phyloP scores from a whole-genome alignment of 2,329 filamentous ascomycete genomes.

The Apiospora koreana region DNA sequence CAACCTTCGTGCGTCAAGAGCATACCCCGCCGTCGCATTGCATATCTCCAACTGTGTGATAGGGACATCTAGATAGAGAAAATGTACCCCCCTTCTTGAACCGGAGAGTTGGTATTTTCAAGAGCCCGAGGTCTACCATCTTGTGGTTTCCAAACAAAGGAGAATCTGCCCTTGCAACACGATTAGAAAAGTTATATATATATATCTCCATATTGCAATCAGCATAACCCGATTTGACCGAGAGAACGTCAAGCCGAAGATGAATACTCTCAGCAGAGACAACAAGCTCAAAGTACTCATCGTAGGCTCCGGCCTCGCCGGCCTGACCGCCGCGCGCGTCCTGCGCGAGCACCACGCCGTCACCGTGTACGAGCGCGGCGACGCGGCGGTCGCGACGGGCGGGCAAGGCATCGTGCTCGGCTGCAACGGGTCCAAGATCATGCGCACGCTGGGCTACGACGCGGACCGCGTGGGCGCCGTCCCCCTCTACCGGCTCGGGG shows the following conservation, averaged over 20 bases:
- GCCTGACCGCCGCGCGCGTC: constrained; percentile 25
- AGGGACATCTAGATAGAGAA: neutral
- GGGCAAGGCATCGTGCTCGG: constrained; percentile 25
- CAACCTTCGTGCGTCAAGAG: too few relatives aligned
- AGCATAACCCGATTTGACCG: too few relatives aligned
- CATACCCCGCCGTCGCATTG: too few relatives aligned
- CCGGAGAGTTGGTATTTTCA: too few relatives aligned
- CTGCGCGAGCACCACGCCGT: constrained; percentile 25
- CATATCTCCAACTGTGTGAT: neutral
- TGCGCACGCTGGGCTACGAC: constrained; percentile 23
- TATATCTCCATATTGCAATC: neutral
- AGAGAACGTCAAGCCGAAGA: neutral
- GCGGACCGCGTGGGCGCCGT: constrained; percentile 22
- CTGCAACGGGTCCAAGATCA: constrained; percentile 19
- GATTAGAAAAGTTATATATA: too few relatives aligned
- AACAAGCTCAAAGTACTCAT: constrained; percentile 21
- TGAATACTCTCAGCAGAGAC: neutral
- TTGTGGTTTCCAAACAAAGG: too few relatives aligned
- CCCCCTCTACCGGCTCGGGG: constrained; percentile 17
- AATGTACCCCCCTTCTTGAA: too few relatives aligned
- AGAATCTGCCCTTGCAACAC: too few relatives aligned
- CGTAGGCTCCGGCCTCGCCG: constrained; percentile 25
- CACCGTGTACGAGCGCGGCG: constrained; percentile 25
- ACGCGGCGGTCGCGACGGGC: constrained; percentile 19
- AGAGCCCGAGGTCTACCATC: too few relatives aligned